Percentiles rank a stretch among this genome's conserved stretches.
Evolutionary conservation across 163 green algal genomes (phyloP).

Genomic region (Scenedesmus sp.): DNA sequence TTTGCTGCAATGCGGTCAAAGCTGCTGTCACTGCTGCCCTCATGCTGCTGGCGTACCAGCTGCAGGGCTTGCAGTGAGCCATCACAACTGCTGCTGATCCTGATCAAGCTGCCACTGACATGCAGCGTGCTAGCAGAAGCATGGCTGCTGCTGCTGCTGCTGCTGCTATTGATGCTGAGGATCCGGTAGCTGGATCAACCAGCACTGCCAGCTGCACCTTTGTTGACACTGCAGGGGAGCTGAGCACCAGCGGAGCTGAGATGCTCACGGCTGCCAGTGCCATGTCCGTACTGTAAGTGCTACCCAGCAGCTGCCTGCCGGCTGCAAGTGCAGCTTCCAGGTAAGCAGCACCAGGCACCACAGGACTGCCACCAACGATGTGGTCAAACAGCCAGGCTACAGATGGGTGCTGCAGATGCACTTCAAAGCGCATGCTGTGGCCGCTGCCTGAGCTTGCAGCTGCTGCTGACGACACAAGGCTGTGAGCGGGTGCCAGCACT

Average conservation of each 20-base stretch:
- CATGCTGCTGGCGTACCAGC: not conserved
- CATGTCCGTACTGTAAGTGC: not conserved
- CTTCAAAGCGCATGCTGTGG: conserved; percentile 32
- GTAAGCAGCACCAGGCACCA: conserved; percentile 72
- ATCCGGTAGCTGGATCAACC: conserved; percentile 44
- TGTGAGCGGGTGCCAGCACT: conserved; percentile 61
- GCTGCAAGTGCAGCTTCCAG: conserved; percentile 75
- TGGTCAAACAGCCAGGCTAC: conserved; percentile 66
- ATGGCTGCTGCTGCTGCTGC: not conserved
- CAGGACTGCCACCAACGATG: conserved; percentile 59
- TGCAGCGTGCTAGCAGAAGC: conserved; percentile 1
- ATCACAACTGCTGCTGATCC: not conserved
- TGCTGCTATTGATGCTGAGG: conserved; percentile 45
- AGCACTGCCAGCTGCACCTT: conserved; percentile 38
- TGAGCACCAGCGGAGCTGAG: conserved; percentile 64
- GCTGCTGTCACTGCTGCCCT: conserved; percentile 16
- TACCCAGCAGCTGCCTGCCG: conserved; percentile 24
- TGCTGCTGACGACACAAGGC: conserved; percentile 42
- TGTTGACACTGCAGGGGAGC: conserved; percentile 25
- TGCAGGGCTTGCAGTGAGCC: not conserved
- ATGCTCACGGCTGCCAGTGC: conserved; percentile 60
- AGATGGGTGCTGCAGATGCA: conserved; percentile 44
- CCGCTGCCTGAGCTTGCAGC: not conserved
- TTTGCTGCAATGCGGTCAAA: conserved; percentile 45
- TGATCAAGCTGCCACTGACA: conserved; percentile 16